A percentile compares a stretch with the other conserved stretches of the same genome.
Evolutionary conservation across 305 asterid genomes (phyloP).

Genomic region (Fraxinus velutina): DNA sequence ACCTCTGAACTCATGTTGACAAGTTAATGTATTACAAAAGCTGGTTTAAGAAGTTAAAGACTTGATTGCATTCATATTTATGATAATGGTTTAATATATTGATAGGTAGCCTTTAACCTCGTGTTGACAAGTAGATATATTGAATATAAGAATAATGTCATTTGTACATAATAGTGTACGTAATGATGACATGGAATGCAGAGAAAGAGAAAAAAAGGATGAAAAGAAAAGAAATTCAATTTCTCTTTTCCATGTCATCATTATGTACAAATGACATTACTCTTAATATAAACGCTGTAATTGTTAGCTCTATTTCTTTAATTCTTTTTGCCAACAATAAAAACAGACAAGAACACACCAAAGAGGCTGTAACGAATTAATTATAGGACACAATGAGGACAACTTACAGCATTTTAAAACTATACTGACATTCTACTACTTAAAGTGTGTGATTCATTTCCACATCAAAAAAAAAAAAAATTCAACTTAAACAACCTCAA

Average conservation of each 20-base stretch:
- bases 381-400: neutral
- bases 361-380: neutral
- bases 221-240: too few species aligned
- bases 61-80: neutral
- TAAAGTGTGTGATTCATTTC: neutral
- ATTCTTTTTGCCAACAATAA: neutral
- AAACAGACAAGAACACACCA: neutral
- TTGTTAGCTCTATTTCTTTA: neutral
- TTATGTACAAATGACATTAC: too few species aligned
- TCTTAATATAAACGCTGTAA: neutral
- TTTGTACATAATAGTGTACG: too few species aligned
- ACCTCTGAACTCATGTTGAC: neutral
- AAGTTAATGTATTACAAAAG: neutral
- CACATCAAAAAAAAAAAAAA: neutral
- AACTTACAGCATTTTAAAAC: neutral
- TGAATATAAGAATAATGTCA: neutral
- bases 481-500: neutral
- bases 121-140: neutral
- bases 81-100: neutral
- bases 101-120: neutral
- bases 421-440: neutral
- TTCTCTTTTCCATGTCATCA: too few species aligned
- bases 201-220: too few species aligned
- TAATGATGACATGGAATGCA: too few species aligned
- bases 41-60: neutral